Base-by-base conservation (phyloP, 106 monocot genomes). In the Ottelia alismoides region DNA sequence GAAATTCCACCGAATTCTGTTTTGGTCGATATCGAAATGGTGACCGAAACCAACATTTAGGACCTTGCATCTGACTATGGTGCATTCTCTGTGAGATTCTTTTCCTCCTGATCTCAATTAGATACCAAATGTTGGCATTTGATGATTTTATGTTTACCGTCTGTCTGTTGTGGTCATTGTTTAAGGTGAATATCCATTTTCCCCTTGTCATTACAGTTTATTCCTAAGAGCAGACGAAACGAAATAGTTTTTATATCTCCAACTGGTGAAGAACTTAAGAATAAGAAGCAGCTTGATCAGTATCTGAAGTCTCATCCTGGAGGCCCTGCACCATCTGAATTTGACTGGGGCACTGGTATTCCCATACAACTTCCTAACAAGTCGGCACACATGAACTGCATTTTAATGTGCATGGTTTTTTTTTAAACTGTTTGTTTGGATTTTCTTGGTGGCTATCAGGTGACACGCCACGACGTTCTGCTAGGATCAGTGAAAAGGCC, bases 261-360 rank as follows among this genome's bases (percentile, higher is more conserved):
- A n/a, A n/a, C n/a, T n/a, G n/a, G n/a, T n/a, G n/a, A n/a, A n/a
- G n/a, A n/a, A n/a, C 11, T 85, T 11, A 79, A 65, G 53, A 85
- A 56, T 55, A 85, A 66, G 70, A 71, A 27, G 25, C 72, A 72
- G 20, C 51, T 85, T 30, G 66, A 66, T 28, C 73, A 64, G 20
- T 85, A 76, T 27, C 65, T 85, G 17, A 55, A 59, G 28, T 68
- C 72, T 0, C 65, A 85, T 25, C 75, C 79, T 57, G 79, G 79
- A 24, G 62, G 55, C 46, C 79, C 79, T 46, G 28, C 76, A 18
- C 58, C 66, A 2, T 79, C 84, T 45, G 79, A 85, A 25, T 85
- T 85, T 49, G 79, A 85, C 31, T 85, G 84, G 84, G 63, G 69
- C 50, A 75, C 72, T 45, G 84, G 84, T 83, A 59, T 28, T n/a